A percentile compares a stretch with the other conserved stretches of the same genome.
These are phyloP conservation scores for Cladophialophora chaetospira DNA, from an alignment of 2,329 filamentous ascomycete species.

Conservation along the genomic window DNA sequence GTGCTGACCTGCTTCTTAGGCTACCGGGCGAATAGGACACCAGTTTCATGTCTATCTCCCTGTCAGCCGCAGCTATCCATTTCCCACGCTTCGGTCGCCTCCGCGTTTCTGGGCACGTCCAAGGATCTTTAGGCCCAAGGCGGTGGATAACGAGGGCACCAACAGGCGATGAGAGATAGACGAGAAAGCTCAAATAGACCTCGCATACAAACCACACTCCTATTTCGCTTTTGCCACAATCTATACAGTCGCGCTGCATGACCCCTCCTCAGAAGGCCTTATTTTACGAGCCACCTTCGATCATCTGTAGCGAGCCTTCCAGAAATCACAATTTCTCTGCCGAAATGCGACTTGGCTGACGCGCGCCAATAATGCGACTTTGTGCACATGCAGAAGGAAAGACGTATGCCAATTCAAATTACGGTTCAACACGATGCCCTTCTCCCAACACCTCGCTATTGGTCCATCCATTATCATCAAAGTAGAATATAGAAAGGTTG, in stretches of 20 bases:
- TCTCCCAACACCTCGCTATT: constrained; percentile 10
- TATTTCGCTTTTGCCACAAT: constrained; percentile 9
- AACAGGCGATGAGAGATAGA: constrained; percentile 15
- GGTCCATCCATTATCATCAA: background rate
- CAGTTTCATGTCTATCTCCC: background rate
- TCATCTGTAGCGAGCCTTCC: background rate
- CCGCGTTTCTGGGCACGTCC: constrained; percentile 13
- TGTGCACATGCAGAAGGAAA: constrained; percentile 2
- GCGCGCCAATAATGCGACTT: background rate
- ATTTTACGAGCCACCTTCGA: background rate
- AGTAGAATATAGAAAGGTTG: background rate
- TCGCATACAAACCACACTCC: background rate
- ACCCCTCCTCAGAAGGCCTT: background rate
- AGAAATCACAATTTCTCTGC: constrained; percentile 3
- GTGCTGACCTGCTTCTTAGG: background rate
- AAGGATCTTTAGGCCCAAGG: constrained; percentile 4
- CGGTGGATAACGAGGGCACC: constrained; percentile 15
- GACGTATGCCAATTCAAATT: background rate
- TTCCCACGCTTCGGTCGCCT: constrained; percentile 26
- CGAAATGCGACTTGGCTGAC: constrained; percentile 5
- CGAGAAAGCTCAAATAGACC: background rate
- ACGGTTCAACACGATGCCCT: background rate
- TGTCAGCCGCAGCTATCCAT: constrained; percentile 1
- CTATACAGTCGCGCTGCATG: background rate
- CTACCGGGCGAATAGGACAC: constrained; percentile 6